These are phyloP conservation scores for Penicillium olsonii DNA, from an alignment of 2,329 filamentous ascomycete genomes.

Conservation along the genomic window DNA sequence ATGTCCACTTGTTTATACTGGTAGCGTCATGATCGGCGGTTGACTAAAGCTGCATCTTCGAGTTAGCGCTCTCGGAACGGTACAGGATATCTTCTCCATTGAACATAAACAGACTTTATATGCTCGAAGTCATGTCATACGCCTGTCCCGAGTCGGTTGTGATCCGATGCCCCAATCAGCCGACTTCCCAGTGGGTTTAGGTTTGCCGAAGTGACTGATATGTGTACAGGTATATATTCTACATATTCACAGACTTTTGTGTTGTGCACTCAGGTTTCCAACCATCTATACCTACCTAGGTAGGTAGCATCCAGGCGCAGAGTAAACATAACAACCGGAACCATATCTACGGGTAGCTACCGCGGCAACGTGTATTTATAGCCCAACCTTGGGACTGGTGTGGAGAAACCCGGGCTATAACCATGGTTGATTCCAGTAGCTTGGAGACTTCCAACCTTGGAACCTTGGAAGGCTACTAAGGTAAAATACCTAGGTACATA, in stretches of 20 bases:
- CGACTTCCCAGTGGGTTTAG: neutral
- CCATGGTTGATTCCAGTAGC: neutral
- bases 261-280: too few relatives aligned
- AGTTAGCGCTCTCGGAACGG: constrained; percentile 14
- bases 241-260: too few relatives aligned
- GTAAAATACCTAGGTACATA: too few relatives aligned
- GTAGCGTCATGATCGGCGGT: constrained; percentile 15
- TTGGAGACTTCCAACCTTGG: too few relatives aligned
- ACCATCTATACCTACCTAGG: too few relatives aligned
- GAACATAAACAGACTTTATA: neutral
- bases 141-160: too few relatives aligned
- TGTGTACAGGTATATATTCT: neutral
- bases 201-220: neutral
- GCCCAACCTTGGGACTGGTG: too few relatives aligned
- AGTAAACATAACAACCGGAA: too few relatives aligned
- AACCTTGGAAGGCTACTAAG: too few relatives aligned
- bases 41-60: constrained; percentile 8
- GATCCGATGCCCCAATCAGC: constrained; percentile 1
- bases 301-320: too few relatives aligned
- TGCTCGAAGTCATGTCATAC: constrained; percentile 1
- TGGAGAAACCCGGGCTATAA: neutral
- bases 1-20: constrained; percentile 8
- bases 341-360: too few relatives aligned
- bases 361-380: too few relatives aligned
- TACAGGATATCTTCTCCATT: constrained; percentile 2